Evolutionary conservation across 2,329 filamentous ascomycete species (phyloP), one percentile per base, ranked within the genome.

Genomic region (Diaporthe sp.): DNA sequence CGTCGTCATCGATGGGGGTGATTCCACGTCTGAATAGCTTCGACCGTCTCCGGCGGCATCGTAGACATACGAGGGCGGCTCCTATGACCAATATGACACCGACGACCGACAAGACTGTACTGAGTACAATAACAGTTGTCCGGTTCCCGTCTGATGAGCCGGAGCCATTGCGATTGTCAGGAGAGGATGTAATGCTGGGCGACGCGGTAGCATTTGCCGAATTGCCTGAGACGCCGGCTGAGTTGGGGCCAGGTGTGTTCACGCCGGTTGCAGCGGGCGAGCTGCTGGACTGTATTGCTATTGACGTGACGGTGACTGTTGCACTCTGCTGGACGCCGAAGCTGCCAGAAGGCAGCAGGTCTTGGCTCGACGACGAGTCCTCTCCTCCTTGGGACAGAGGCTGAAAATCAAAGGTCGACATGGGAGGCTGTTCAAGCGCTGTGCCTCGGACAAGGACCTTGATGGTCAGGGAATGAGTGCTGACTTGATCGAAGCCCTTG

Each of bases 1-100:
- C 91, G 76, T 92, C 90, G 78, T 93, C 91, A 77, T 89, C 87
- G 75, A 93, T 92, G 17, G 91, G 91, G 0, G 90, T 90, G 59
- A 90, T 89, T 65, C 89, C 90, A 69, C 91, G 85, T 69, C 86
- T 85, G 78, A 89, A 86, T 73, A 91, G 85, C 5, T 84, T 84
- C 17, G 81, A 77, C 46, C 82, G 82, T 61, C 79, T 79, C 57
- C 85, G 85, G 57, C 85, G 83, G 55, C 82, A 84, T 22, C 85
- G 82, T 69, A 85, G 82, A 76, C 84, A 87, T 49, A 85, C 79
- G 61, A 87, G 80, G 3, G 85, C 77, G 25, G 80, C 79, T 7
- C 80, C 79, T 5, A 82, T 82, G 65, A 88, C 80, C 69, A 87
- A 67, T 22, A 85, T 77, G 42, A 88, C 78, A 13, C 84, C 86